Conservation (phyloP, 2,329 filamentous ascomycete species). For the Nemania sp. region DNA sequence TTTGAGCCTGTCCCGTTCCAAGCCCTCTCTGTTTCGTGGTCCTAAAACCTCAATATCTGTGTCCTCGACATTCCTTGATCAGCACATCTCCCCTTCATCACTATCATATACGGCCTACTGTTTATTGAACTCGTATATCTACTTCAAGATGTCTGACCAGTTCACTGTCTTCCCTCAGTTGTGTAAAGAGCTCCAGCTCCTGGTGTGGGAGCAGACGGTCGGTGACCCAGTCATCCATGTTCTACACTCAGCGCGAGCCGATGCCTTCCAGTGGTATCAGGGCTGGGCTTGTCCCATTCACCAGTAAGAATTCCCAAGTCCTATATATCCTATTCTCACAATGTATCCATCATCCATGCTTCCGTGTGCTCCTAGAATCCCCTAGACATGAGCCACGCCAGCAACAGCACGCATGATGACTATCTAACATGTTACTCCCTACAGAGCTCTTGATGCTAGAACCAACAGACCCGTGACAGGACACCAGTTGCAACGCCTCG, state of each 20-base stretch:
- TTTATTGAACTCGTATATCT: no score
- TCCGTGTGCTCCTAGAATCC: no score
- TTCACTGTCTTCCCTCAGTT: background rate
- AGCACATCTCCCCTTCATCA: background rate
- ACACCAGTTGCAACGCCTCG: background rate
- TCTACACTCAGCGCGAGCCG: background rate
- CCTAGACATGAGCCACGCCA: background rate
- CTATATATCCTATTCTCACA: background rate
- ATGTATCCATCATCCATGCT: background rate
- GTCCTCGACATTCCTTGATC: no score
- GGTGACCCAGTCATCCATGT: slow-evolving; percentile 8
- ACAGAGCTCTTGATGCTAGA: slow-evolving; percentile 8
- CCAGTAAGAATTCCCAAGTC: slow-evolving; percentile 1
- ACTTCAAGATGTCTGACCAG: background rate
- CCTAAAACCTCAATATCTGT: background rate
- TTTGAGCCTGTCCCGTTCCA: background rate
- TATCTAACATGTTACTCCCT: background rate
- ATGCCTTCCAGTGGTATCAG: background rate
- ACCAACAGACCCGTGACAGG: background rate
- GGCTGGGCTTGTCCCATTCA: slow-evolving; percentile 18
- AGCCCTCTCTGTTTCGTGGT: background rate
- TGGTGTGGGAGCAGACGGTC: background rate
- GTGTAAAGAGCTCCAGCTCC: background rate
- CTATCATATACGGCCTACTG: background rate
- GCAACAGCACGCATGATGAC: no score